Conservation (phyloP, 306 rosid genomes). For the Trifolium repens region DNA sequence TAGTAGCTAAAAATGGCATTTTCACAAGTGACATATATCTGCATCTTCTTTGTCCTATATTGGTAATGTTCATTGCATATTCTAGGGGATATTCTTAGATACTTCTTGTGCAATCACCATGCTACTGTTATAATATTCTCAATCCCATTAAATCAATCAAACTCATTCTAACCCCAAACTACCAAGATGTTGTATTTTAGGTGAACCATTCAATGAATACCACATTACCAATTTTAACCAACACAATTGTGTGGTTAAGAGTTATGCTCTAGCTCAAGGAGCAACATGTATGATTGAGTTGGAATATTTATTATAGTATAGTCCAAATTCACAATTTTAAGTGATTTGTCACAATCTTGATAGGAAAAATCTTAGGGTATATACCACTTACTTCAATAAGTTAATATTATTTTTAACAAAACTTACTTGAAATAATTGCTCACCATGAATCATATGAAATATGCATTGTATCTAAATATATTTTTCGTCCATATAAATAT, state of each 20-base stretch:
- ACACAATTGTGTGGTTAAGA: background rate
- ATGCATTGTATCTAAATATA: too few species aligned
- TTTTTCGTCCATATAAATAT: too few species aligned
- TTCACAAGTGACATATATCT: constrained; percentile 30
- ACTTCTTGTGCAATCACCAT: background rate
- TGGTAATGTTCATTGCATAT: constrained; percentile 39
- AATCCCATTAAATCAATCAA: constrained; percentile 11
- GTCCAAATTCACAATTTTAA: background rate
- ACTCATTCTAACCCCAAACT: constrained; percentile 9
- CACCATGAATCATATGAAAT: background rate
- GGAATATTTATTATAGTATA: background rate
- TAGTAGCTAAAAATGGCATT: constrained; percentile 32
- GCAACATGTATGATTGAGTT: background rate
- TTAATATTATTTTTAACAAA: background rate
- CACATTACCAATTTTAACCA: constrained; percentile 9
- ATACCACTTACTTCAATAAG: background rate
- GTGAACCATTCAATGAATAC: constrained; percentile 39
- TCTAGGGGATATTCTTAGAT: constrained; percentile 48
- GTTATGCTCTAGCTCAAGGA: background rate
- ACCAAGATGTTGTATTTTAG: constrained; percentile 34
- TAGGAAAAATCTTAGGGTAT: background rate
- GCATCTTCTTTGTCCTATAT: constrained; percentile 36
- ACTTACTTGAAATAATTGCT: too few species aligned
- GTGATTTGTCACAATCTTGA: background rate
- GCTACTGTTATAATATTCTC: constrained; percentile 16